Conservation (phyloP, 2,329 filamentous ascomycete species). For the Chaetomium olivaceum region DNA sequence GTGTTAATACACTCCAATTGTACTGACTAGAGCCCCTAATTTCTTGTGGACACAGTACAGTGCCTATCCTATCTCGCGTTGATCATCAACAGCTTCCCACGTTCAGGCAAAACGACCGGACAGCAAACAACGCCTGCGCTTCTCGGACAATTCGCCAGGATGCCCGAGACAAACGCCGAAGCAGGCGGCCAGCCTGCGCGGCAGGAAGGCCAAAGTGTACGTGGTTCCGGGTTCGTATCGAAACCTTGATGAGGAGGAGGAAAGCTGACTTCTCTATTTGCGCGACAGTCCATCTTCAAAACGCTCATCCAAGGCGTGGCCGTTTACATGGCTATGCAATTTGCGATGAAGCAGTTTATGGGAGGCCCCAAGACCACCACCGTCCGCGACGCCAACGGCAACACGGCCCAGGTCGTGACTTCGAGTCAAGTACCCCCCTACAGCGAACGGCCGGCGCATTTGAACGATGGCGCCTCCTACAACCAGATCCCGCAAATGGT, state of each 20-base stretch:
- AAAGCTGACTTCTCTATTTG: conserved; percentile 18
- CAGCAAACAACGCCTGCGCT: neutral
- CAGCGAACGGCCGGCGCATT: conserved; percentile 59
- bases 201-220: conserved; percentile 38
- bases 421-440: conserved; percentile 63
- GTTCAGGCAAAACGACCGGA: neutral
- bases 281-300: conserved; percentile 42
- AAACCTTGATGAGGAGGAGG: neutral
- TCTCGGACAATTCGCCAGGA: conserved; percentile 27
- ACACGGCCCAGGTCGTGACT: conserved; percentile 55
- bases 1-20: too few species aligned
- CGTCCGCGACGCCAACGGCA: conserved; percentile 51
- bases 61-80: neutral
- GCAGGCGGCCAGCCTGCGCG: conserved; percentile 36
- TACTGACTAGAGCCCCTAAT: neutral
- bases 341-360: conserved; percentile 56
- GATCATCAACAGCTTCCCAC: neutral
- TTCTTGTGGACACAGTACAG: neutral
- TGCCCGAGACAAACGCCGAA: conserved; percentile 39
- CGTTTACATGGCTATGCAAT: conserved; percentile 61
- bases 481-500: conserved; percentile 68
- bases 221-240: conserved; percentile 23
- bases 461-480: conserved; percentile 63
- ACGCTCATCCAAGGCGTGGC: conserved; percentile 55
- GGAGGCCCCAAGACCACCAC: conserved; percentile 50